A percentile compares a stretch with the other conserved stretches of the same genome.
Conservation (phyloP, 2,329 filamentous ascomycete species). For the Aspergillus sp. region DNA sequence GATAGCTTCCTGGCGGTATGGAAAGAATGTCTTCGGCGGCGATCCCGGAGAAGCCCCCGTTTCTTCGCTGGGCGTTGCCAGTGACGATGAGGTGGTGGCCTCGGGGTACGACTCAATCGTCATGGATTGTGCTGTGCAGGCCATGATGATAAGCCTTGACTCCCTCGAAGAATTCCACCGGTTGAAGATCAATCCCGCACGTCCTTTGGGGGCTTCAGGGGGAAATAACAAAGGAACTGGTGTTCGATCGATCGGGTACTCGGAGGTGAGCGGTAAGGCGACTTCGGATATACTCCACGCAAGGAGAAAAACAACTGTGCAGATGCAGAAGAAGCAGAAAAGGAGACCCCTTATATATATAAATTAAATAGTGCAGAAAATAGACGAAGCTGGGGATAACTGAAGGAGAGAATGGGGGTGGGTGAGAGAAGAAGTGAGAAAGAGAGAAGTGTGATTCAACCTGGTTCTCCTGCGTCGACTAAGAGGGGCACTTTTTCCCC, state of each 20-base stretch:
- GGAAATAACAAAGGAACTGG: background rate
- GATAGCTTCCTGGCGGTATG: conserved; percentile 38
- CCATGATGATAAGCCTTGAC: conserved; percentile 20
- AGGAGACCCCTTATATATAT: background rate
- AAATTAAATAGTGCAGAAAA: too few species aligned
- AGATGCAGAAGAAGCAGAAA: background rate
- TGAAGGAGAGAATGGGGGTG: conserved; percentile 3
- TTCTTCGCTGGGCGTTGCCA: conserved; percentile 26
- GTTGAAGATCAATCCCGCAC: too few species aligned
- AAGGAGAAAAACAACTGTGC: background rate
- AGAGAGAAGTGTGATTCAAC: too few species aligned
- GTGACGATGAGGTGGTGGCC: conserved; percentile 18
- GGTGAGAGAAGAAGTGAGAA: background rate
- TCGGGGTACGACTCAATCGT: conserved; percentile 34
- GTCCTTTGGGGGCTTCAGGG: background rate
- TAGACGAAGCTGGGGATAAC: background rate
- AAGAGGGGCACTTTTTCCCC: conserved; percentile 8
- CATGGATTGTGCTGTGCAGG: conserved; percentile 36
- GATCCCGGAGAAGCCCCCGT: conserved; percentile 32
- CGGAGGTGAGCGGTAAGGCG: too few species aligned
- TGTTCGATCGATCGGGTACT: too few species aligned
- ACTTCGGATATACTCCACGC: too few species aligned
- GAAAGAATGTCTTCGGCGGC: conserved; percentile 42
- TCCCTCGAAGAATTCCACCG: too few species aligned
- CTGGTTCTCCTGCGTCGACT: background rate